Evolutionary conservation across 2,329 filamentous ascomycete genomes (phyloP).

Genomic region (Alternaria gansuensis): DNA sequence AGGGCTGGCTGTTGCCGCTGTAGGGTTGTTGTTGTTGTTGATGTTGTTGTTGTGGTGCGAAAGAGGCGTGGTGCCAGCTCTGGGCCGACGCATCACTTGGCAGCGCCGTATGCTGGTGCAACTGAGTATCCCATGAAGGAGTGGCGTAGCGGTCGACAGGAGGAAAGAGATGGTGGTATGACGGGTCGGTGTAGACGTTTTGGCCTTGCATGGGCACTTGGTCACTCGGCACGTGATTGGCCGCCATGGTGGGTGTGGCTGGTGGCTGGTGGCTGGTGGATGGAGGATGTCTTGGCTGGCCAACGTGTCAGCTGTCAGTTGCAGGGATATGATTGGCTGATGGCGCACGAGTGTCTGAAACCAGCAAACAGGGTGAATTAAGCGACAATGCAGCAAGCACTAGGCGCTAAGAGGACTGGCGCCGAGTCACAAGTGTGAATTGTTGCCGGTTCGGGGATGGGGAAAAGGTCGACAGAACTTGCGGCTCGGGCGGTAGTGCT

Average conservation of each 20-base stretch:
- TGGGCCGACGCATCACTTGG: conserved; percentile 29
- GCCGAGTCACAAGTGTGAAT: conserved; percentile 42
- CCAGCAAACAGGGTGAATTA: conserved; percentile 38
- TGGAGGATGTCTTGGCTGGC: conserved; percentile 23
- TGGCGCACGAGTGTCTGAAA: conserved; percentile 34
- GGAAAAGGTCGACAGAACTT: conserved; percentile 48
- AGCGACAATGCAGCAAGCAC: conserved; percentile 43
- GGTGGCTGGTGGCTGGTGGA: conserved; percentile 9
- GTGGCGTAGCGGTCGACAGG: conserved; percentile 44
- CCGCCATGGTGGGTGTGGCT: conserved; percentile 38
- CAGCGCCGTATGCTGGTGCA: conserved; percentile 37
- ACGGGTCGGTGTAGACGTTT: conserved; percentile 46
- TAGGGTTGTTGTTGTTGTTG: conserved; percentile 34
- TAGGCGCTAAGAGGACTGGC: conserved; percentile 48
- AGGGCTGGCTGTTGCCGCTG: conserved; percentile 36
- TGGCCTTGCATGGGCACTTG: conserved; percentile 45
- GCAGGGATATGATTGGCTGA: conserved; percentile 42
- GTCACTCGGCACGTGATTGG: conserved; percentile 52
- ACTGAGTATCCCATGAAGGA: conserved; percentile 44
- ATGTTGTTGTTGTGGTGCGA: conserved; percentile 3
- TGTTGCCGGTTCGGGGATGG: conserved; percentile 38
- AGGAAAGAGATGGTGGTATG: conserved; percentile 43
- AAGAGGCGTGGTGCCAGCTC: conserved; percentile 42
- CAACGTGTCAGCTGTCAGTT: conserved; percentile 24
- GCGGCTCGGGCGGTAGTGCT: conserved; percentile 42